A percentile compares a stretch with the other conserved stretches of the same genome.
Conservation (phyloP, 371 early-diverging fungal species). For the Rhizopus arrhizus region DNA sequence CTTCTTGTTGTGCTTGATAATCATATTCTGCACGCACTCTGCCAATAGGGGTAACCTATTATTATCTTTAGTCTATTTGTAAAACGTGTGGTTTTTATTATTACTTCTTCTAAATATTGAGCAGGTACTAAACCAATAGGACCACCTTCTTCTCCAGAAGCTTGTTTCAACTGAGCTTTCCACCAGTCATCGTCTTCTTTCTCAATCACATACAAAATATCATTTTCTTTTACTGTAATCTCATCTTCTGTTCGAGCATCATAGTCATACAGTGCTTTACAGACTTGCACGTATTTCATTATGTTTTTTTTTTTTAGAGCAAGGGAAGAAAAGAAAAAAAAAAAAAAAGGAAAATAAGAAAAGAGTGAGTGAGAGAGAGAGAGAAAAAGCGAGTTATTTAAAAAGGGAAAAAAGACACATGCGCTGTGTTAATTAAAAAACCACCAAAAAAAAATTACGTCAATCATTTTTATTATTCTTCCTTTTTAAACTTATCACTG, state of each 20-base stretch:
- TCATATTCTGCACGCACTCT: slow-evolving; percentile 74
- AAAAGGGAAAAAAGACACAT: not conserved
- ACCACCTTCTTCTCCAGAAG: slow-evolving; percentile 44
- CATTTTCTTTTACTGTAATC: slow-evolving; percentile 77
- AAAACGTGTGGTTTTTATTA: not conserved
- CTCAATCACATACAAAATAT: slow-evolving; percentile 73
- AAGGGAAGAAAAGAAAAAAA: not conserved
- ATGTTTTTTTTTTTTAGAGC: not conserved
- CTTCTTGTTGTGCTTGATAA: slow-evolving; percentile 76
- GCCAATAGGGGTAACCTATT: slow-evolving; percentile 47
- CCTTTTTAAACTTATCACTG: slow-evolving; percentile 44
- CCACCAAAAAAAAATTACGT: not conserved
- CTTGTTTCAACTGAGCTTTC: slow-evolving; percentile 67
- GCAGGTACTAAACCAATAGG: slow-evolving; percentile 77
- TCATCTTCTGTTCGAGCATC: slow-evolving; percentile 86
- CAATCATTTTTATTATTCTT: slow-evolving; percentile 13
- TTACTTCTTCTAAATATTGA: slow-evolving; percentile 73
- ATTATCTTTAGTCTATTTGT: not conserved
- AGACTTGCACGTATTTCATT: slow-evolving; percentile 53
- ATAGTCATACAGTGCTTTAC: slow-evolving; percentile 68
- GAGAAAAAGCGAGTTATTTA: not conserved
- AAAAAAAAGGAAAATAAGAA: slow-evolving; percentile 3
- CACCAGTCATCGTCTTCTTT: slow-evolving; percentile 83
- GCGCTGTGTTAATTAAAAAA: slow-evolving; percentile 5
- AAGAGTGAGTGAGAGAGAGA: not conserved